These are phyloP conservation scores for Lippia alba DNA, from an alignment of 305 asterid species.

Conservation along the genomic window DNA sequence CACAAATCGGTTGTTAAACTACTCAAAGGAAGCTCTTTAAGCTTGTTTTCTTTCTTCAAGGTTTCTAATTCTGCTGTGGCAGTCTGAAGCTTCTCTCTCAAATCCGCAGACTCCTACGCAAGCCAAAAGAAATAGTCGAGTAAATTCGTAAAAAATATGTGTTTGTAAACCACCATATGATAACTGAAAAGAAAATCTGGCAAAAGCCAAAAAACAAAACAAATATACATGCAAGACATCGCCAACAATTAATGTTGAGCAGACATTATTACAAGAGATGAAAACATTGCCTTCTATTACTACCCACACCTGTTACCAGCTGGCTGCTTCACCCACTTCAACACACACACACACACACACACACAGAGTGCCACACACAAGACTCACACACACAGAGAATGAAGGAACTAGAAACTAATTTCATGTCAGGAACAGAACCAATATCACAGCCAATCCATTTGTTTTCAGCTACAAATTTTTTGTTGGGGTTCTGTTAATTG, in stretches of 20 bases:
- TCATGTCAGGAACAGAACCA: not conserved
- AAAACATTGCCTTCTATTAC: constrained; percentile 8
- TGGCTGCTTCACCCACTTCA: too few species aligned
- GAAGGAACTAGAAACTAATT: not conserved
- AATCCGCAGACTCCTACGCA: constrained; percentile 62
- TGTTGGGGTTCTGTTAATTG: too few species aligned
- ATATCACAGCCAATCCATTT: not conserved
- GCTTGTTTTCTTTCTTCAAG: constrained; percentile 58
- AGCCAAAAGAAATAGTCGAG: constrained; percentile 26
- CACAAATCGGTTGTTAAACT: constrained; percentile 58
- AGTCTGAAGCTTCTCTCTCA: constrained; percentile 66
- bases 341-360: not conserved
- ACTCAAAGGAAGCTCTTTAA: constrained; percentile 59
- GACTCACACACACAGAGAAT: not conserved
- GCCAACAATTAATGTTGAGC: not conserved
- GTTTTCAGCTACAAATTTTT: too few species aligned
- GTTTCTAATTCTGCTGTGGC: constrained; percentile 63
- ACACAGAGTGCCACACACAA: too few species aligned
- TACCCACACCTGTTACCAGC: too few species aligned
- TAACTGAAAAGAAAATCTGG: not conserved
- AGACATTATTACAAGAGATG: not conserved
- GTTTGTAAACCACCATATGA: not conserved
- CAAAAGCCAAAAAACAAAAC: constrained; percentile 1
- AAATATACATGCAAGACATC: not conserved
- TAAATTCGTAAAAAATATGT: constrained; percentile 2